Conservation (phyloP, 495 filamentous ascomycete species). For the Penicillium ucsense region DNA sequence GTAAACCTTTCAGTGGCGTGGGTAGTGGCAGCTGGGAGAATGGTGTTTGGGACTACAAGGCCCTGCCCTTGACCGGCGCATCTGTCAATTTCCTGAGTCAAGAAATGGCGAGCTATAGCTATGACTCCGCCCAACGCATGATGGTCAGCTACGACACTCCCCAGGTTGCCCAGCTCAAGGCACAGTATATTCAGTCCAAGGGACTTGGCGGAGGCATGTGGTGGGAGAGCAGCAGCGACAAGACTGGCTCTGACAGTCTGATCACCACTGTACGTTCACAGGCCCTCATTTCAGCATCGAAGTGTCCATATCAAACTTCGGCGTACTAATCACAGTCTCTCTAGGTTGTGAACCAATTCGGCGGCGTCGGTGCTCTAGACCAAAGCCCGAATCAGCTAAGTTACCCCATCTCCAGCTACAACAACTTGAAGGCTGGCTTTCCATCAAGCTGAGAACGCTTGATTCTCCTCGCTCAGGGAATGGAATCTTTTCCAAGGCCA, state of each 20-base stretch:
- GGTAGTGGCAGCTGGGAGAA: slow-evolving; percentile 62
- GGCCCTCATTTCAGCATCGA: not conserved
- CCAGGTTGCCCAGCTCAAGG: slow-evolving; percentile 50
- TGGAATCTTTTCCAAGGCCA: no score
- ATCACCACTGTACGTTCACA: slow-evolving; percentile 42
- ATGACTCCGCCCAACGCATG: slow-evolving; percentile 44
- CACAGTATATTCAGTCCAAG: slow-evolving; percentile 49
- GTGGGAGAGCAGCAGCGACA: slow-evolving; percentile 81
- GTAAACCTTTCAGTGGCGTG: slow-evolving; percentile 54
- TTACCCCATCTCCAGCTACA: slow-evolving; percentile 24
- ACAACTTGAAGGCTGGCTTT: slow-evolving; percentile 24
- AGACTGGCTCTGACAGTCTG: slow-evolving; percentile 44
- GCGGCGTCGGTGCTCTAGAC: slow-evolving; percentile 17
- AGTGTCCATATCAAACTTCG: not conserved
- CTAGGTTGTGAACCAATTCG: slow-evolving; percentile 23
- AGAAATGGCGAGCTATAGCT: slow-evolving; percentile 54
- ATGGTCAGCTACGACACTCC: slow-evolving; percentile 74
- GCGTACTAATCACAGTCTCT: not conserved
- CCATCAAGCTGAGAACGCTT: not conserved
- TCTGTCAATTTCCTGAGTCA: slow-evolving; percentile 7
- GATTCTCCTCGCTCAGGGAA: not conserved
- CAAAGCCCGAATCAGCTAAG: slow-evolving; percentile 21
- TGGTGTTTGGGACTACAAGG: slow-evolving; percentile 75
- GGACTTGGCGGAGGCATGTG: slow-evolving; percentile 77
- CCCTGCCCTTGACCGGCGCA: slow-evolving; percentile 33